These are phyloP conservation scores for Globisporangium alternatum DNA, from an alignment of 352 stramenopile genomes.

Conservation along the genomic window DNA sequence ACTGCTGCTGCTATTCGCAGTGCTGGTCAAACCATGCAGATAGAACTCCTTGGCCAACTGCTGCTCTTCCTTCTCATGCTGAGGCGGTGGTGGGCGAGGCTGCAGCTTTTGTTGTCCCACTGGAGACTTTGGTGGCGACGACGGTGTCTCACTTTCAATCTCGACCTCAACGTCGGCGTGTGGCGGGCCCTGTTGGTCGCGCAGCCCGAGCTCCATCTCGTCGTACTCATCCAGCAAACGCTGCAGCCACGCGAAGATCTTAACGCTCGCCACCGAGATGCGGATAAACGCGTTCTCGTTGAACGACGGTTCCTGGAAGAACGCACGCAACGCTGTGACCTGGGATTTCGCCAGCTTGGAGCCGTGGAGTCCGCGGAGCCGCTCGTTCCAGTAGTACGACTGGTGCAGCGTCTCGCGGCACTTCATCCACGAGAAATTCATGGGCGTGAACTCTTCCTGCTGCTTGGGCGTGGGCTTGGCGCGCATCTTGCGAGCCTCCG, in stretches of 20 bases:
- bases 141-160: slow-evolving; percentile 9
- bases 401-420: slow-evolving; percentile 64
- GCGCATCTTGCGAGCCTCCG: slow-evolving; percentile 24
- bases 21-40: neutral
- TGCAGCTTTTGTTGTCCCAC: slow-evolving; percentile 6
- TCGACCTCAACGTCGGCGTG: neutral
- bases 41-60: slow-evolving; percentile 10
- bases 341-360: slow-evolving; percentile 41
- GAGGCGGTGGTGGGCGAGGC: slow-evolving; percentile 8
- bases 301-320: slow-evolving; percentile 62
- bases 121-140: neutral
- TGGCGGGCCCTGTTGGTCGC: slow-evolving; percentile 1
- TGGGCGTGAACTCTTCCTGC: slow-evolving; percentile 50
- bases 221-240: slow-evolving; percentile 58
- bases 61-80: slow-evolving; percentile 15
- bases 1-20: slow-evolving; percentile 16
- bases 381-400: slow-evolving; percentile 38
- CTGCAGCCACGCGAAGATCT: slow-evolving; percentile 63
- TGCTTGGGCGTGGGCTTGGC: slow-evolving; percentile 36
- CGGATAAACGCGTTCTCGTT: slow-evolving; percentile 50
- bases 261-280: slow-evolving; percentile 52
- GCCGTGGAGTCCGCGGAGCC: slow-evolving; percentile 36
- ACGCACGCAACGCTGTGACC: slow-evolving; percentile 42
- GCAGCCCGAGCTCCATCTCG: slow-evolving; percentile 47
- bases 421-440: slow-evolving; percentile 57